These are phyloP conservation scores for Rhododendron ferrugineum DNA, from an alignment of 148 eudicot genomes.

Conservation along the genomic window DNA sequence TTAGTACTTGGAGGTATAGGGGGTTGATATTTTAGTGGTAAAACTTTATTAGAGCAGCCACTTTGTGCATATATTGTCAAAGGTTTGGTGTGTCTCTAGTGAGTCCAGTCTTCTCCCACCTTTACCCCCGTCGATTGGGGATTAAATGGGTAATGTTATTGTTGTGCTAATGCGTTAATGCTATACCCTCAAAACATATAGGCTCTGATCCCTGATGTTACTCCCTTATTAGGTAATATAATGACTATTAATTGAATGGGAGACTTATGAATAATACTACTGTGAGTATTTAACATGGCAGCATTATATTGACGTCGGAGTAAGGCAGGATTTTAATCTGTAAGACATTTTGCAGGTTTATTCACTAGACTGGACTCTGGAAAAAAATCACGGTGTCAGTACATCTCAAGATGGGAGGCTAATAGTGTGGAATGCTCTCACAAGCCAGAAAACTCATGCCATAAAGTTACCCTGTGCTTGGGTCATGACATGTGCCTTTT, in stretches of 20 bases:
- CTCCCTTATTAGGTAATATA: not conserved
- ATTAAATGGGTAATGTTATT: not conserved
- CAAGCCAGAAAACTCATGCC: constrained; percentile 97
- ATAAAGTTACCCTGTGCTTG: constrained; percentile 96
- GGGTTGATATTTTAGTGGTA: not conserved
- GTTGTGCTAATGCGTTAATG: not conserved
- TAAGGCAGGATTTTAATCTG: not conserved
- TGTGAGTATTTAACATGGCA: not conserved
- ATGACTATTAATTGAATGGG: not conserved
- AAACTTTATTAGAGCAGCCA: too few relatives aligned
- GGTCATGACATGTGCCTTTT: constrained; percentile 98
- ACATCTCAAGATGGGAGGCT: constrained; percentile 98
- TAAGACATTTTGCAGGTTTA: constrained; percentile 49
- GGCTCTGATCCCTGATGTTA: not conserved
- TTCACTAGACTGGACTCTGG: constrained; percentile 96
- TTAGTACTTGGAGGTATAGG: not conserved
- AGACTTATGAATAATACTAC: not conserved
- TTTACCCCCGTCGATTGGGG: not conserved
- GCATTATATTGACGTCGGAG: not conserved
- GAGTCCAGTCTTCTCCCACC: not conserved
- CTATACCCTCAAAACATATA: not conserved
- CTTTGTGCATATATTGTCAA: not conserved
- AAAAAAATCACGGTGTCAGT: constrained; percentile 84
- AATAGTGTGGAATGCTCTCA: constrained; percentile 96
- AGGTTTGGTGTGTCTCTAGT: not conserved